These are phyloP conservation scores for Mycena maculata DNA, from an alignment of 768 basidiomycete species.

Conservation along the genomic window DNA sequence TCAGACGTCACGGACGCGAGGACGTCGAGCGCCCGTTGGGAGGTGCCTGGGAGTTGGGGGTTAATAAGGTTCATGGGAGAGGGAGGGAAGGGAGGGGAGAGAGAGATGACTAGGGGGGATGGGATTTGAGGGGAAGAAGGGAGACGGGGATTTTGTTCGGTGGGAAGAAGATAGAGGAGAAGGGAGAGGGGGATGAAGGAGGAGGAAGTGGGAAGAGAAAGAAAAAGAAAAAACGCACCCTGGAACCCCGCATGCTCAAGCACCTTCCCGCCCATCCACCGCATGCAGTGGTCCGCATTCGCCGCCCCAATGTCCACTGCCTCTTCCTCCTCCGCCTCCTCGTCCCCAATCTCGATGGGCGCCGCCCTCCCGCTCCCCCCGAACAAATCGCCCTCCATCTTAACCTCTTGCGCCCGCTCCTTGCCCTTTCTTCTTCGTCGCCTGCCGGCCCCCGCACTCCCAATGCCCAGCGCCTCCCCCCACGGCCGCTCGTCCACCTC, in stretches of 20 bases:
- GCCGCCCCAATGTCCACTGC: slow-evolving; percentile 66
- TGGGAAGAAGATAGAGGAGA: neutral
- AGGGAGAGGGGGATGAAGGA: neutral
- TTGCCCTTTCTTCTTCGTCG: slow-evolving; percentile 23
- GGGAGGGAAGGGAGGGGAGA: neutral
- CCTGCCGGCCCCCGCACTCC: neutral
- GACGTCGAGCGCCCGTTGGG: slow-evolving; percentile 81
- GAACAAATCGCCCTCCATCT: neutral
- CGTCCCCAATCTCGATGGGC: slow-evolving; percentile 9
- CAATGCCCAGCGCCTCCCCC: slow-evolving; percentile 44
- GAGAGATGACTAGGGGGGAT: neutral
- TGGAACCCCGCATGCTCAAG: slow-evolving; percentile 94
- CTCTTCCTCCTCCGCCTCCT: slow-evolving; percentile 7
- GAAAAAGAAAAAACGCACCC: slow-evolving; percentile 60
- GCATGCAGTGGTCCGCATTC: slow-evolving; percentile 71
- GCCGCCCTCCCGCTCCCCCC: slow-evolving; percentile 16
- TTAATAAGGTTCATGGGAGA: neutral
- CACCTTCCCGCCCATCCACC: slow-evolving; percentile 80
- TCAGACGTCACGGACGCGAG: slow-evolving; percentile 82
- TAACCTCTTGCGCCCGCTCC: slow-evolving; percentile 5
- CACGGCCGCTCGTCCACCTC: slow-evolving; percentile 74
- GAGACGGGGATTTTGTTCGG: too few species aligned
- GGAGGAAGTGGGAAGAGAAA: neutral
- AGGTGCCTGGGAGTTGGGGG: slow-evolving; percentile 65
- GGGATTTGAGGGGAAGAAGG: too few species aligned